These are phyloP conservation scores for Symbiodinium pilosum DNA, from an alignment of 73 alveolate species.

Conservation along the genomic window DNA sequence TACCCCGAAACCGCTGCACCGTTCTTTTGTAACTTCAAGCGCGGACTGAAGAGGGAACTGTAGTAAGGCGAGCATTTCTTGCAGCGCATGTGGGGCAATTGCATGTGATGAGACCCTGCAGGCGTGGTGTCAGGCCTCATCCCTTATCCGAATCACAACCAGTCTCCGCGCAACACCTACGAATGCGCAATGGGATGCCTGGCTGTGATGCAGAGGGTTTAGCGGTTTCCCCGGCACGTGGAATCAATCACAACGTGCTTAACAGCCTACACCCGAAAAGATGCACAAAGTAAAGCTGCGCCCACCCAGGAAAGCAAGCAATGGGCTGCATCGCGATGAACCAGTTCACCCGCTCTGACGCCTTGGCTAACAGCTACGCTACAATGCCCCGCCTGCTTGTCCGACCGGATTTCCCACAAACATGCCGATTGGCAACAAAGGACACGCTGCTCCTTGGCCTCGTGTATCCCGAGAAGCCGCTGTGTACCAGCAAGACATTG, in stretches of 20 bases:
- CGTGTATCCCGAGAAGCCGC: conserved; percentile 99
- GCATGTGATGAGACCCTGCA: no score
- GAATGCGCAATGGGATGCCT: conserved; percentile 99
- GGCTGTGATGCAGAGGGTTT: no score
- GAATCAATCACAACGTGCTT: no score
- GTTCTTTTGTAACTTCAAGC: no score
- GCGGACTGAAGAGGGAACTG: no score
- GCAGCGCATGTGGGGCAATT: no score
- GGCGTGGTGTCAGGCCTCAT: conserved; percentile 96
- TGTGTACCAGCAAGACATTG: conserved; percentile 98
- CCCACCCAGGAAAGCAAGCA: conserved; percentile 98
- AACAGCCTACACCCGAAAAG: no score
- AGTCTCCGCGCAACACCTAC: conserved; percentile 99
- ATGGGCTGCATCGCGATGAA: conserved; percentile 99
- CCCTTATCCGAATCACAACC: conserved; percentile 99
- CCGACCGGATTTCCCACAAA: neutral
- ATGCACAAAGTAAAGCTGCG: no score
- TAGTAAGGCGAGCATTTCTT: no score
- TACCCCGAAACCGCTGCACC: no score
- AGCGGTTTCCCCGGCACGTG: no score
- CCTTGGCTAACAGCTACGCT: neutral
- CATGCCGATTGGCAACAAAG: conserved; percentile 91
- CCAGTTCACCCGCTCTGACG: conserved; percentile 95
- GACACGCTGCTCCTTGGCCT: conserved; percentile 99
- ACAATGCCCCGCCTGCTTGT: neutral